Base-by-base conservation (phyloP, 495 filamentous ascomycete genomes). In the Daldinia bambusicola region DNA sequence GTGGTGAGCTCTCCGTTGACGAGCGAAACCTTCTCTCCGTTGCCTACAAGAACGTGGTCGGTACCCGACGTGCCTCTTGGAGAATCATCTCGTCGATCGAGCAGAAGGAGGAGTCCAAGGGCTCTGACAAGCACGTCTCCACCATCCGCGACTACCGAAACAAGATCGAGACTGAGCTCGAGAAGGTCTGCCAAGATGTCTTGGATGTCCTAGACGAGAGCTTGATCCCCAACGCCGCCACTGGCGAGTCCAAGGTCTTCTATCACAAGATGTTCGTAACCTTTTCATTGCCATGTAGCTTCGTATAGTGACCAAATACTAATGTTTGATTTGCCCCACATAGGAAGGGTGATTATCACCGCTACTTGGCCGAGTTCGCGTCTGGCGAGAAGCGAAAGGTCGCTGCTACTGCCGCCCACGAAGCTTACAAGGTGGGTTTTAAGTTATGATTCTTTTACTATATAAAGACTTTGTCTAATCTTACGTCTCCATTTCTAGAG, bases 291-390 rank as follows among this genome's bases (percentile, higher is more conserved):
- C 40, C 32, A 40, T 22, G 12, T n/a, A 45, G 26, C n/a, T 26
- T 32, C 9, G 34, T 32, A n/a, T 9, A 14, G 32, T 63, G 61
- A 41, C 67, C 61, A 34, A 69, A 65, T 74, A 37, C 61, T 70
- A 38, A 67, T 37, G 53, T 61, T 34, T 56, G 34, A 45, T 45
- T 12, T 34, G 31, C 57, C 59, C 43, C 37, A 70, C 61, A 80
- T 75, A 99, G 95, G 95, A 99, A 98, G 92, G 95, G 95, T 84
- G 95, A 99, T 79, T 99, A 99, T 85, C 95, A 99, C 87, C 96
- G 95, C 80, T 99, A 99, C 85, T 90, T 99, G 69, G 95, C 95
- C 78, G 95, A 99, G 85, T 99, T 99, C 82, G 96, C 95, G 64
- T 95, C 93, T 74, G 94, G 96, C 71, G 93, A 97, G 85, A 98